Evolutionary conservation across 1,284 basidiomycete genomes (phyloP), one percentile per base, ranked within the genome.

Genomic region (Cerrena zonata): DNA sequence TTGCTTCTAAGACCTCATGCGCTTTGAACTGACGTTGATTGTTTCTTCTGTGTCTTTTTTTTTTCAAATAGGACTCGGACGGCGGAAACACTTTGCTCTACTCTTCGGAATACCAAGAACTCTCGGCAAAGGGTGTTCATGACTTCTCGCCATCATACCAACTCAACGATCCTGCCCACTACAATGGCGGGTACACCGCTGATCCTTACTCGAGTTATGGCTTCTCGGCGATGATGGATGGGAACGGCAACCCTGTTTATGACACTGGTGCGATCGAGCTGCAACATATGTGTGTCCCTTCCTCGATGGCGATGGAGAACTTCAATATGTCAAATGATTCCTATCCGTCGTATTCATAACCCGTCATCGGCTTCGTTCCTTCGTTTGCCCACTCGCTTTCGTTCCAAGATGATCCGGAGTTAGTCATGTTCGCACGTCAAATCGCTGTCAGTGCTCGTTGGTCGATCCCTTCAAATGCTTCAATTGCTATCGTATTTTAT

Each of bases 261-360:
- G 43, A 43, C 30, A 50, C 43, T 19, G 49, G 49, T n/a, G 49
- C 49, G 7, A 50, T 50, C 44, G 49, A 50, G 36, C 36, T 50
- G 26, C 45, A 42, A 21, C 26, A 50, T 39, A 45, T 50, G 49
- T 50, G 49, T 46, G 49, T 50, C 5, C 34, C 48, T 18, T 37
- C 49, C 19, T 12, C 42, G 26, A 24, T 39, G 49, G 46, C 46
- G 21, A 36, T 47, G 46, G 44, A 34, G 30, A 24, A 27, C 41
- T 42, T 42, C 41, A 42, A 42, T 22, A 22, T 42, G 41, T n/a
- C 24, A 15, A 15, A 34, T n/a, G n/a, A n/a, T 23, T 15, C 41
- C 3, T 42, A 42, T 23, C n/a, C 41, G 19, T 22, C n/a, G 13
- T 42, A 22, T 42, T 10, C 41, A 22, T 42, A 23, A 15, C 41